phyloP scores from a whole-genome alignment of 306 rosid species.

The Glycine soja region DNA sequence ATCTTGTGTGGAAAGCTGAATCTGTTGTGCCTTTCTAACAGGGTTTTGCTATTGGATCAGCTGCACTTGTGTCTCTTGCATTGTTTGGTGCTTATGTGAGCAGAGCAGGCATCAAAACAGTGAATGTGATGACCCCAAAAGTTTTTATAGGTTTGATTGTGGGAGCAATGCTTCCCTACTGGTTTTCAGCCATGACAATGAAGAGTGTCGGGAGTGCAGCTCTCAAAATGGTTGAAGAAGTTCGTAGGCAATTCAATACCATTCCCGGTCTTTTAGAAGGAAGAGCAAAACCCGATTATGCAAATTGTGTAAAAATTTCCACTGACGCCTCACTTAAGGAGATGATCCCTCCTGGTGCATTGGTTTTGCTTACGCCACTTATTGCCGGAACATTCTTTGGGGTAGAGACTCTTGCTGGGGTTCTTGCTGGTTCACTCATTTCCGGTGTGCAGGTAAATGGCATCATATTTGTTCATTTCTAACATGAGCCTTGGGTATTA shows the following conservation, averaged over 20 bases:
- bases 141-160: constrained; percentile 76
- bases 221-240: constrained; percentile 84
- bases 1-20: neutral
- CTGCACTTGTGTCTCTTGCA: constrained; percentile 74
- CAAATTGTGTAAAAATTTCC: constrained; percentile 72
- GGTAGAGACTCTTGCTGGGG: constrained; percentile 77
- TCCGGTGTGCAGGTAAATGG: constrained; percentile 72
- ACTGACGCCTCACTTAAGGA: constrained; percentile 75
- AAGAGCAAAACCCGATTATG: constrained; percentile 72
- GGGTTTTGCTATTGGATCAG: constrained; percentile 82
- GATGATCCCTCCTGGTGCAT: constrained; percentile 81
- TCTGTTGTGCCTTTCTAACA: constrained; percentile 17
- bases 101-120: constrained; percentile 65
- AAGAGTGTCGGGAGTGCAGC: constrained; percentile 79
- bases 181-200: constrained; percentile 85
- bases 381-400: constrained; percentile 74
- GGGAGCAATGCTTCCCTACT: constrained; percentile 83
- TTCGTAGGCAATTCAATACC: constrained; percentile 66
- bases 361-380: constrained; percentile 73
- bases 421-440: constrained; percentile 79
- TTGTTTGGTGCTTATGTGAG: constrained; percentile 74
- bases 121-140: constrained; percentile 67
- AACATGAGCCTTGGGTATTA: neutral
- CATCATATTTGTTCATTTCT: neutral
- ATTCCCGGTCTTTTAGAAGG: constrained; percentile 71